Conservation (phyloP, 2,329 filamentous ascomycete species). For the Aspergillus eucalypticola region DNA sequence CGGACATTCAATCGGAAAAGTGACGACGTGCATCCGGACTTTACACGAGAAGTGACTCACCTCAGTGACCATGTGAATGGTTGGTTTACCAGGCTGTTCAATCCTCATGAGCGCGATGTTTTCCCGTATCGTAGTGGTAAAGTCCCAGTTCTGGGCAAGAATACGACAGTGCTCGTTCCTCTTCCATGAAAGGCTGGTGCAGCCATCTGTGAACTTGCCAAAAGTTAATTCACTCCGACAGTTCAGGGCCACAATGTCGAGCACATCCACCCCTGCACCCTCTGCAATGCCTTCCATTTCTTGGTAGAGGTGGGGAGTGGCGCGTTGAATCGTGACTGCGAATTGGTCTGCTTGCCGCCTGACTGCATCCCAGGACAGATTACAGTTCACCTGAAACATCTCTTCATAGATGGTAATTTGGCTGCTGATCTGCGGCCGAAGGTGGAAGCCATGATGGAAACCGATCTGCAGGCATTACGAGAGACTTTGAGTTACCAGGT, state of each 20-base stretch:
- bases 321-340: slow-evolving; percentile 43
- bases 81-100: slow-evolving; percentile 47
- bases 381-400: slow-evolving; percentile 51
- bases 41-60: slow-evolving; percentile 14
- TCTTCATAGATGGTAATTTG: slow-evolving; percentile 51
- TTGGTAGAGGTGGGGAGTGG: slow-evolving; percentile 41
- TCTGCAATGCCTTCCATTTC: slow-evolving; percentile 57
- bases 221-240: slow-evolving; percentile 62
- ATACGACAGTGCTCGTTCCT: slow-evolving; percentile 39
- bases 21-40: too few relatives aligned
- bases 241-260: slow-evolving; percentile 60
- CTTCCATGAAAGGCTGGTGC: slow-evolving; percentile 57
- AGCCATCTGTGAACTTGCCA: slow-evolving; percentile 59
- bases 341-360: slow-evolving; percentile 51
- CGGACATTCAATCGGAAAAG: not conserved
- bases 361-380: slow-evolving; percentile 50
- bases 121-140: slow-evolving; percentile 53
- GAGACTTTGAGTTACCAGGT: too few relatives aligned
- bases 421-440: slow-evolving; percentile 42
- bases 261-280: slow-evolving; percentile 50
- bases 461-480: slow-evolving; percentile 46
- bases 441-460: slow-evolving; percentile 46
- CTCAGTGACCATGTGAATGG: slow-evolving; percentile 58
- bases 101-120: slow-evolving; percentile 57
- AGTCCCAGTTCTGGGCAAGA: slow-evolving; percentile 62